phyloP scores from a whole-genome alignment of 768 basidiomycete species.

The Steccherinum ochraceum region DNA sequence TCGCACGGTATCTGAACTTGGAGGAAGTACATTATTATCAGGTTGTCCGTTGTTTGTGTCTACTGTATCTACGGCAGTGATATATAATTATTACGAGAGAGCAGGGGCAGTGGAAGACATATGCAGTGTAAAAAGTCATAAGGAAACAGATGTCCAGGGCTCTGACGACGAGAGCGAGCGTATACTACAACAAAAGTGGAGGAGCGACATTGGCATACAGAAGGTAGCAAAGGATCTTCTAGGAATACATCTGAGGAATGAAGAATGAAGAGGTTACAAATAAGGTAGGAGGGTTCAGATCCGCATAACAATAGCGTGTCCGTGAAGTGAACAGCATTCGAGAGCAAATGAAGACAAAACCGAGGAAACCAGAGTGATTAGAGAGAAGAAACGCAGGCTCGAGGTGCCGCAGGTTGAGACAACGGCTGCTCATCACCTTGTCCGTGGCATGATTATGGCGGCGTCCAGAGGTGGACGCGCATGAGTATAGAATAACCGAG shows the following conservation, averaged over 20 bases:
- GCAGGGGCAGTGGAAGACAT: background rate
- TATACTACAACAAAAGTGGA: too few relatives aligned
- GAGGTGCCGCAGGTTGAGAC: background rate
- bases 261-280: background rate
- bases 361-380: background rate
- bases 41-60: background rate
- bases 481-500: background rate
- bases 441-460: background rate
- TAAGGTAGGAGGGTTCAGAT: background rate
- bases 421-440: background rate
- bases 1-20: too few relatives aligned
- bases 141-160: too few relatives aligned
- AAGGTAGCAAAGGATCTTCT: background rate
- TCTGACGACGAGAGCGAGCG: too few relatives aligned
- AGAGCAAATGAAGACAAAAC: background rate
- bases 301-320: background rate
- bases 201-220: background rate
- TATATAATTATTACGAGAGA: background rate
- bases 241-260: background rate
- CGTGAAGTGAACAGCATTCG: background rate
- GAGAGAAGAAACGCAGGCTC: background rate
- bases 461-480: background rate
- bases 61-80: background rate
- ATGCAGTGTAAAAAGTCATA: too few relatives aligned
- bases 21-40: background rate